These are phyloP conservation scores for Fusarium poae DNA, from an alignment of 2,329 filamentous ascomycete genomes.

Conservation along the genomic window DNA sequence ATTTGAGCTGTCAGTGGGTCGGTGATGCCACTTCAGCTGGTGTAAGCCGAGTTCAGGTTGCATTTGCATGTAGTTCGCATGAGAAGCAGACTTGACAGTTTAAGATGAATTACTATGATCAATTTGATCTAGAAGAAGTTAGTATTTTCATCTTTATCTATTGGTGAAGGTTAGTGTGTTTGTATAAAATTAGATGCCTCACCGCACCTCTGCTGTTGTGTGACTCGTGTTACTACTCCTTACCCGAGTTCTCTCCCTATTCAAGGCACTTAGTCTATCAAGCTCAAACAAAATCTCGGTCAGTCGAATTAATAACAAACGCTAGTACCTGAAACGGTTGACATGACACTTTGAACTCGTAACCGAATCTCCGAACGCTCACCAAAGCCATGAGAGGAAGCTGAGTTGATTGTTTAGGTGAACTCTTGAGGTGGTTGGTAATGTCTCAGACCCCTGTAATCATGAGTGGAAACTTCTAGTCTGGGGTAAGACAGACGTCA, in stretches of 20 bases:
- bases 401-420: constrained; percentile 8
- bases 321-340: constrained; percentile 10
- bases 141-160: too few relatives aligned
- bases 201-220: background rate
- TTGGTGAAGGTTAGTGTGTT: background rate
- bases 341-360: background rate
- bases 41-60: constrained; percentile 14
- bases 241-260: background rate
- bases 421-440: constrained; percentile 27
- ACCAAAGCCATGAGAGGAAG: background rate
- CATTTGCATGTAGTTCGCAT: background rate
- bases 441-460: constrained; percentile 23
- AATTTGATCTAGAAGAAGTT: background rate
- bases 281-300: background rate
- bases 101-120: background rate
- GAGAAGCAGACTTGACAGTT: background rate
- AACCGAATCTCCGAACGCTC: background rate
- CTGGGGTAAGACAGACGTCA: constrained; percentile 7
- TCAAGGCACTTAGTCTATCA: background rate
- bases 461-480: background rate
- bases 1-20: constrained; percentile 14
- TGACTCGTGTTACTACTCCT: background rate
- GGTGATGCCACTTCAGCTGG: constrained; percentile 12
- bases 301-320: background rate
- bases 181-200: background rate